Conservation (phyloP, 164 flowering plant species). For the grape (Vitis vinifera) region ASM3070453v1 NC_081821.1:7155001-7155500, state of each 20-base stretch:
- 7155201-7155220: neutral
- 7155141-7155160: neutral
- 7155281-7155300: slow-evolving; percentile 1
- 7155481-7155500: too few species aligned
- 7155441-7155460: too few species aligned
- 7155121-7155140: neutral
- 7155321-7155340: neutral
- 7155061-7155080: neutral
- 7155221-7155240: neutral
- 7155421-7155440: too few species aligned
- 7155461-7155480: too few species aligned
- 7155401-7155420: too few species aligned
- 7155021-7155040: neutral
- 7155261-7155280: slow-evolving; percentile 1
- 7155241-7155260: slow-evolving; percentile 5
- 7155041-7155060: neutral
- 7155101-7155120: neutral
- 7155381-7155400: neutral
- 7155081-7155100: too few species aligned
- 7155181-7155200: neutral
- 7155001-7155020: neutral
- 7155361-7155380: neutral
- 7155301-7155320: neutral
- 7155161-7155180: neutral
- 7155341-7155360: neutral